phyloP scores from a whole-genome alignment of 2,329 filamentous ascomycete genomes.

The Blumeria hordei region DNA sequence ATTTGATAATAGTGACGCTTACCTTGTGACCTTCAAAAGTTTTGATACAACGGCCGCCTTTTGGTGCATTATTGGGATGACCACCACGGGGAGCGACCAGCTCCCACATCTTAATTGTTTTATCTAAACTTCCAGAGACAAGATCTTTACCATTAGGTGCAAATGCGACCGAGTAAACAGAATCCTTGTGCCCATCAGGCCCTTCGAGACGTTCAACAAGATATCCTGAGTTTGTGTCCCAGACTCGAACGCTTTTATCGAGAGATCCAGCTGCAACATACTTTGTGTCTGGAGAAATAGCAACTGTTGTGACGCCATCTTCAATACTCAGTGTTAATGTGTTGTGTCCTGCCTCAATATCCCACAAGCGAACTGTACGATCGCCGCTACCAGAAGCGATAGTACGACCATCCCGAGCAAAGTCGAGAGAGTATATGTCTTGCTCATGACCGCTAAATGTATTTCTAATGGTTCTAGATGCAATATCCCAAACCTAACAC shows the following conservation, averaged over 20 bases:
- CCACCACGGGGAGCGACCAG: constrained; percentile 46
- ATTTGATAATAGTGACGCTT: constrained; percentile 15
- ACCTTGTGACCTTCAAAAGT: constrained; percentile 94
- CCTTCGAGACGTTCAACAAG: constrained; percentile 82
- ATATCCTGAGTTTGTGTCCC: constrained; percentile 72
- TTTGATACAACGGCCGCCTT: constrained; percentile 80
- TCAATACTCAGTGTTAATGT: constrained; percentile 77
- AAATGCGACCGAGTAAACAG: constrained; percentile 90
- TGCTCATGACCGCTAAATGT: constrained; percentile 95
- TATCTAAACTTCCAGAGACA: constrained; percentile 84
- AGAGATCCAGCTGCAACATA: constrained; percentile 86
- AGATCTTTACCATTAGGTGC: constrained; percentile 81
- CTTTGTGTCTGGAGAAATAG: constrained; percentile 85
- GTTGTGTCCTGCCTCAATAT: constrained; percentile 64
- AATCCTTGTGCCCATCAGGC: constrained; percentile 85
- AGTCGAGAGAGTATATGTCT: constrained; percentile 93
- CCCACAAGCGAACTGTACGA: constrained; percentile 85
- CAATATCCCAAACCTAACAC: constrained; percentile 82
- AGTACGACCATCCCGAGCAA: constrained; percentile 73
- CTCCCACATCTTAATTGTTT: constrained; percentile 99
- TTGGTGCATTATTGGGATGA: constrained; percentile 40
- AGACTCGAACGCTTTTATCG: constrained; percentile 93
- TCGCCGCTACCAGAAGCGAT: constrained; percentile 94
- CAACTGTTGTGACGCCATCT: constrained; percentile 91
- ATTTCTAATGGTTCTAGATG: constrained; percentile 58